Evolutionary conservation across 805 yeast species (phyloP), one percentile per base, ranked within the genome.

Genomic region (Candida jianshihensis): DNA sequence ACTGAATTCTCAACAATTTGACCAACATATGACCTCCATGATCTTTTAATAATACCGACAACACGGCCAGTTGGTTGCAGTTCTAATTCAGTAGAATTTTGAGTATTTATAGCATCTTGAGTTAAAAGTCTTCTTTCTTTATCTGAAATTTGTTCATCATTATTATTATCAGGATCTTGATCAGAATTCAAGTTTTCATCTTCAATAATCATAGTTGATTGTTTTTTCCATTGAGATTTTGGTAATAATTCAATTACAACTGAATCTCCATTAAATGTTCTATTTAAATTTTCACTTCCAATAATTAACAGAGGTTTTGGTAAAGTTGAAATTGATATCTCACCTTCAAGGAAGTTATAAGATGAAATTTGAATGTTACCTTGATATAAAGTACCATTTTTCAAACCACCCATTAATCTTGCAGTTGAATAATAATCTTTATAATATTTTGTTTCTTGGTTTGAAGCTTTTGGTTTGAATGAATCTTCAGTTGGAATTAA

Each of bases 11-110:
- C 81, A 3, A 90, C 81, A 43, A 92, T 70, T 58, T 89, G 96
- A 12, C 98, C 98, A 26, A 92, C 98, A 54, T 89, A 92, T 46
- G 80, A 78, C 57, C 98, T 75, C 98, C 98, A 92, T 42, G 90
- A 85, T 60, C 99, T 74, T 61, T 86, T 81, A 29, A 79, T 66
- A 19, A 92, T 73, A 20, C 95, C 94, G 11, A 92, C 97, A 25
- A 92, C 83, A 47, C 77, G 75, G 3, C 95, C 97, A 0, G 98
- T 90, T n/a, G 97, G 98, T 53, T 83, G 88, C 17, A 81, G 57
- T 44, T 72, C 61, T 25, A 78, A 77, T 17, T 57, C 58, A 21
- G 68, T 59, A n/a, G 42, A 38, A n/a, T 24, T 24, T 34, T 78
- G 83, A 2, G 80, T 81, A 31, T 60, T 58, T 22, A 75, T 66